A percentile compares a stretch with the other conserved stretches of the same genome.
phyloP scores from a whole-genome alignment of 2,329 filamentous ascomycete genomes.

The Cladosporium sphaerospermum region DNA sequence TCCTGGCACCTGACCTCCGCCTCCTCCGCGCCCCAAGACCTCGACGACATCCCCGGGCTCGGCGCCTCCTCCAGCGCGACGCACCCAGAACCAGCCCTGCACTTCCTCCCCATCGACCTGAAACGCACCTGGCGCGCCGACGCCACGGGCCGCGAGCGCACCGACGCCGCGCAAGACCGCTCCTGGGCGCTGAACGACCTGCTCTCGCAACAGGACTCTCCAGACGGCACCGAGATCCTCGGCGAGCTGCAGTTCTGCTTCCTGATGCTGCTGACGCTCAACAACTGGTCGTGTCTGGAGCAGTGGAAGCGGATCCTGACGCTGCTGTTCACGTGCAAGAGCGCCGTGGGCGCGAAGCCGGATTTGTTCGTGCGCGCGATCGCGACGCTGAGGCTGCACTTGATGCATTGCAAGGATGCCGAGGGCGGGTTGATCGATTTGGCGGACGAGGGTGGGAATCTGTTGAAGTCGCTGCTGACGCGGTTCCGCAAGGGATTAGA shows the following conservation, averaged over 20 bases:
- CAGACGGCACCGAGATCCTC: conserved; percentile 32
- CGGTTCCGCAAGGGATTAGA: conserved; percentile 49
- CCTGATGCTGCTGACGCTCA: conserved; percentile 56
- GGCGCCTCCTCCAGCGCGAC: conserved; percentile 24
- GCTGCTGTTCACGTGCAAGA: conserved; percentile 51
- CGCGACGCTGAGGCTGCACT: conserved; percentile 45
- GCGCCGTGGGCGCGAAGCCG: conserved; percentile 44
- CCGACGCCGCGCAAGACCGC: conserved; percentile 56
- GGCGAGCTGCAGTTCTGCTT: conserved; percentile 60
- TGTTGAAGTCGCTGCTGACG: conserved; percentile 47
- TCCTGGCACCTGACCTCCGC: conserved; percentile 54
- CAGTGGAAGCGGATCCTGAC: conserved; percentile 58
- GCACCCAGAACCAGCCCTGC: conserved; percentile 41
- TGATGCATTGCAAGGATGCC: conserved; percentile 52
- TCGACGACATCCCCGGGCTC: conserved; percentile 57
- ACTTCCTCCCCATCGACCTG: conserved; percentile 53
- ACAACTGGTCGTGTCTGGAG: conserved; percentile 60
- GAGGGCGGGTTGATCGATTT: conserved; percentile 58
- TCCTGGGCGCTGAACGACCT: conserved; percentile 56
- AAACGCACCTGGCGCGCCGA: conserved; percentile 57
- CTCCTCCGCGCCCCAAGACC: conserved; percentile 50
- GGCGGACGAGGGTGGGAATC: conserved; percentile 43
- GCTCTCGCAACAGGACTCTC: conserved; percentile 33
- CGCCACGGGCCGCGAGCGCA: conserved; percentile 56
- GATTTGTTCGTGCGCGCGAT: conserved; percentile 49